Conservation (phyloP, 495 filamentous ascomycete species). For the Haplographium delicatum region DNA sequence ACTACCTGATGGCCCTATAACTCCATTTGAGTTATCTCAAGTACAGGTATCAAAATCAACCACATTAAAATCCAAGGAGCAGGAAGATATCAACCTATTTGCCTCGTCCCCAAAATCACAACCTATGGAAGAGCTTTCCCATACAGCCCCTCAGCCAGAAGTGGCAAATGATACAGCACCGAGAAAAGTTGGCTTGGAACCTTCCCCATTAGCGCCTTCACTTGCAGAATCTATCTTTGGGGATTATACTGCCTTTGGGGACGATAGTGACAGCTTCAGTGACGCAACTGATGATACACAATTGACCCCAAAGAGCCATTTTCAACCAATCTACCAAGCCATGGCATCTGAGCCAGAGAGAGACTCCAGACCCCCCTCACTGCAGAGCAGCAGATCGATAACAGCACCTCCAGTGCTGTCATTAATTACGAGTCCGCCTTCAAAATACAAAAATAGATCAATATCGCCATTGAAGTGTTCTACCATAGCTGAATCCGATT, state of each 20-base stretch:
- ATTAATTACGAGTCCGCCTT: constrained; percentile 29
- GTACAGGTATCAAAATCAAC: no score
- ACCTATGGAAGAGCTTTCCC: no score
- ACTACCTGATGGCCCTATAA: no score
- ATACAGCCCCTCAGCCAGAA: no score
- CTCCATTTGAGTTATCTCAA: no score
- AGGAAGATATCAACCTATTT: no score
- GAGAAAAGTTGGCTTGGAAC: not conserved
- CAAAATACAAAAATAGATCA: constrained; percentile 18
- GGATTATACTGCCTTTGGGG: not conserved
- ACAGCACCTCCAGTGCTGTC: constrained; percentile 29
- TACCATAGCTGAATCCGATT: constrained; percentile 32
- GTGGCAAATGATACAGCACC: not conserved
- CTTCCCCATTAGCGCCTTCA: constrained; percentile 5
- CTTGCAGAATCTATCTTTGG: not conserved
- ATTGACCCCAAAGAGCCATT: constrained; percentile 14
- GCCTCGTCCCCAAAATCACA: no score
- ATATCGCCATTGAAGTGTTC: constrained; percentile 21
- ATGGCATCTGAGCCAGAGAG: constrained; percentile 10
- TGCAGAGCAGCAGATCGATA: constrained; percentile 16
- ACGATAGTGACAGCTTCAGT: constrained; percentile 19
- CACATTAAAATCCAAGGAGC: no score
- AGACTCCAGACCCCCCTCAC: constrained; percentile 1
- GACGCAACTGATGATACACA: constrained; percentile 22
- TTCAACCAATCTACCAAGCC: constrained; percentile 5